Base-by-base conservation (phyloP, 441 rosid species). In the Daphne laureola region DNA sequence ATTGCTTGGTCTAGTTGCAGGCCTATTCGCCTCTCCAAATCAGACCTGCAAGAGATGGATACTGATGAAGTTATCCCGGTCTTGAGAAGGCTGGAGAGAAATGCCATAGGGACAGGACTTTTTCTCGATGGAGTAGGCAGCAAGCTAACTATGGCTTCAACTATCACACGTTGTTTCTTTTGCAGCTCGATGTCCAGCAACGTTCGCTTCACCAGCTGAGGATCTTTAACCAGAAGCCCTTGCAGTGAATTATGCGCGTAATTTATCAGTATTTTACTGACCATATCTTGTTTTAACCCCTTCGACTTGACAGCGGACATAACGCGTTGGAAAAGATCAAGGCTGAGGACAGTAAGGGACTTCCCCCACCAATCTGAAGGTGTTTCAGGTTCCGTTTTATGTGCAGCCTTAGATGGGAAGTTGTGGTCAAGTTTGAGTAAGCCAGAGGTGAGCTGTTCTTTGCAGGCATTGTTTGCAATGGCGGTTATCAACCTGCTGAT, bases 321-420 rank as follows among this genome's bases (percentile, higher is more conserved):
- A 44, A 86, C 98, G 31, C 97, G 73, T 48, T 84, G 96, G 74
- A 93, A 93, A 71, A 81, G 75, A 63, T 87, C 92, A 18, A 86
- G 96, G 64, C 63, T 84, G 18, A 92, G 73, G 51, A 77, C 63
- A 45, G 85, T 62, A 13, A 92, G 68, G 7, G 94, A 81, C 69
- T 84, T 86, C 18, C 97, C 98, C 98, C 98, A 92, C 97, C 97
- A 92, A 45, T 86, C 86, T 14, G 77, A 69, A 7, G 92, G 90
- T 47, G 90, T 83, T 64, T 92, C 92, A 4, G 86, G 84, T 60
- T 79, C 97, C n/a, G 71, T 59, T 18, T 64, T 75, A 0, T 68
- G 38, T 43, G 49, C 27, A 12, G 61, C 12, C 56, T 78, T 82
- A 14, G 75, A 62, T 2, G 82, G 68, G 70, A 74, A 86, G 49